Base-by-base conservation (phyloP, 805 yeast genomes). In the Pichia membranifaciens region DNA sequence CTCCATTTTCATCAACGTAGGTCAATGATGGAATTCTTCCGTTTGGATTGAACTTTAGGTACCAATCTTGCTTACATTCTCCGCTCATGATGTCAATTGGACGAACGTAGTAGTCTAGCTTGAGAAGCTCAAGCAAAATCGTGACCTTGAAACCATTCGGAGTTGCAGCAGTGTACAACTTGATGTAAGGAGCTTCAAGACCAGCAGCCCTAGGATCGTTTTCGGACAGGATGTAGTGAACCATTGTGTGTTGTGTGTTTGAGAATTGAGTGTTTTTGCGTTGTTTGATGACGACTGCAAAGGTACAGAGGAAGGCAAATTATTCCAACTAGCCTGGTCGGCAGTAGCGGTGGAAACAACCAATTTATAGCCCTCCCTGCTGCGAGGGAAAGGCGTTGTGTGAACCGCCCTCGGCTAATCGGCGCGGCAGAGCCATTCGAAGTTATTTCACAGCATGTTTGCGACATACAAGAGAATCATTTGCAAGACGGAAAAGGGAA, bases 1-100 rank as follows among this genome's bases (percentile, higher is more conserved):
- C 61, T 4, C 79, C 81, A 5, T 72, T 67, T 32, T 59, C 56
- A 35, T 61, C 58, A 18, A 54, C 67, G 51, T 70, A 72, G 1
- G 67, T 66, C 32, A 82, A 60, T 0, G 80, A 71, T 23, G 88
- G 87, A 43, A 82, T 75, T 55, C 79, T 67, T 5, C 87, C 86
- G 55, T 81, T 80, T 17, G 82, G 81, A 59, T 81, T 79, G 57
- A 78, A 60, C 45, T 74, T 67, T 43, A 78, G 58, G 53, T 68
- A 82, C 81, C 82, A 76, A 6, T 70, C 76, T 52, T 75, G 74
- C 57, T 81, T 80, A 49, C 79, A 82, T 36, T 62, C 76, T 37
- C 65, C 62, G 21, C 60, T 66, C 0, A 47, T 2, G 37, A 81
- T 58, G 51, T 76, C 75, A 45, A 82, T 58, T 4, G 53, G 51